phyloP scores from a whole-genome alignment of 2,329 filamentous ascomycete genomes.

The Trichophyton simii region DNA sequence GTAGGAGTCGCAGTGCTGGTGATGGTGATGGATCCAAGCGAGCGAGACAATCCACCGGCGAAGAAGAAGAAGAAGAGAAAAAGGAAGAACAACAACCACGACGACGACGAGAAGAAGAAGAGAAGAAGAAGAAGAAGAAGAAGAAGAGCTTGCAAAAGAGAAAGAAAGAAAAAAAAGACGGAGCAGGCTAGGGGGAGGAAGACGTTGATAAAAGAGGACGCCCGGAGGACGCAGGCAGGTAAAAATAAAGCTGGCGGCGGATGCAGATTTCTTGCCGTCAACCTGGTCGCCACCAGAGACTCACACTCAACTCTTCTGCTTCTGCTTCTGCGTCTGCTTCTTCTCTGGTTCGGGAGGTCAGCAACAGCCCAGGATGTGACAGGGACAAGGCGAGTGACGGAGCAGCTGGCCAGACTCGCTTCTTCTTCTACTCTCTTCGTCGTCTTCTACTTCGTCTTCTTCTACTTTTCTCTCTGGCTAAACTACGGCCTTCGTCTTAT shows the following conservation, averaged over 20 bases:
- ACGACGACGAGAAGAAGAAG: neutral
- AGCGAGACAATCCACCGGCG: neutral
- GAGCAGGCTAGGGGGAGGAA: neutral
- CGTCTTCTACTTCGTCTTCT: neutral
- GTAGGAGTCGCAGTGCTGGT: neutral
- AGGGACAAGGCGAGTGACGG: too few species aligned
- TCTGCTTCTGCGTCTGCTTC: too few species aligned
- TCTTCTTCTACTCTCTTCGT: neutral
- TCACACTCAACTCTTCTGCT: too few species aligned
- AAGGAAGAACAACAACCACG: neutral
- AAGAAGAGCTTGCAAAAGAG: neutral
- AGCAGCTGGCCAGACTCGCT: too few species aligned
- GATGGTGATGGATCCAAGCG: neutral
- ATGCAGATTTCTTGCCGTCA: conserved; percentile 3
- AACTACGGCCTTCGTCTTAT: too few species aligned
- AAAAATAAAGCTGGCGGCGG: neutral
- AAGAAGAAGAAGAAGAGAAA: neutral
- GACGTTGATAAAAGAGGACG: neutral
- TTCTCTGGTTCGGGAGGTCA: too few species aligned
- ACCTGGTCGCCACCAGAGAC: neutral
- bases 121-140: neutral
- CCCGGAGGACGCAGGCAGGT: neutral
- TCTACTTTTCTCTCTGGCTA: neutral
- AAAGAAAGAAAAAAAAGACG: neutral
- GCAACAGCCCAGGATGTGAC: too few species aligned